Evolutionary conservation across 768 basidiomycete species (phyloP), one percentile per base, ranked within the genome.

Genomic region (Boletus vermiculosoides): DNA sequence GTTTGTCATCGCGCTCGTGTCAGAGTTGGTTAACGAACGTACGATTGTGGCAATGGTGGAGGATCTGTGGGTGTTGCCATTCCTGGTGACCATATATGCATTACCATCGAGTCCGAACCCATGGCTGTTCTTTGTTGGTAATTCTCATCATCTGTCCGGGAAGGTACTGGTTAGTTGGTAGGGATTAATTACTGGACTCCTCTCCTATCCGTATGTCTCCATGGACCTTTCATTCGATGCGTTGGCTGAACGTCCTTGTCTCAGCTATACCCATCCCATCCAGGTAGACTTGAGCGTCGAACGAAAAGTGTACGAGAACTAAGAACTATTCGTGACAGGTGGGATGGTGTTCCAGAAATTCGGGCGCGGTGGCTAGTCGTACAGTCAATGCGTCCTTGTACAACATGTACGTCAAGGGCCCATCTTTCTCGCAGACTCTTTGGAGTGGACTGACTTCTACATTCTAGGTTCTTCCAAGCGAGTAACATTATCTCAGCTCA

Each of bases 361-460:
- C 83, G 0, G 83, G 83, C 30, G 81, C 77, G 2, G 84, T 85
- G 12, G 82, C 83, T 8, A 81, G 81, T 55, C 74, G 83, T 15
- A 84, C 83, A 0, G 82, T 84, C 48, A 83, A 82, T 51, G 83
- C 81, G 0, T 83, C 83, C 1, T 46, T 85, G 46, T 84, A 83
- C 60, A 84, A 84, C 63, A 84, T 83, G 82, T 75, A 15, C 13
- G 56, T 48, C 47, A 11, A 10, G 20, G 42, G 16, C 1, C 2
- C 12, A 16, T 12, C 23, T 45, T 28, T 52, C 25, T 15, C 41
- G 11, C 12, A 1, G 15, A 34, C 18, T 0, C 28, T 18, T 9
- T 9, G 28, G 28, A 28, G 4, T 50, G 44, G 1, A 28, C 22
- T 15, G 13, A 7, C 25, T 16, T 5, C 5, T 3, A 5, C 8